Evolutionary conservation across 2,329 filamentous ascomycete species (phyloP).

Genomic region (Paecilomyces sp.): DNA sequence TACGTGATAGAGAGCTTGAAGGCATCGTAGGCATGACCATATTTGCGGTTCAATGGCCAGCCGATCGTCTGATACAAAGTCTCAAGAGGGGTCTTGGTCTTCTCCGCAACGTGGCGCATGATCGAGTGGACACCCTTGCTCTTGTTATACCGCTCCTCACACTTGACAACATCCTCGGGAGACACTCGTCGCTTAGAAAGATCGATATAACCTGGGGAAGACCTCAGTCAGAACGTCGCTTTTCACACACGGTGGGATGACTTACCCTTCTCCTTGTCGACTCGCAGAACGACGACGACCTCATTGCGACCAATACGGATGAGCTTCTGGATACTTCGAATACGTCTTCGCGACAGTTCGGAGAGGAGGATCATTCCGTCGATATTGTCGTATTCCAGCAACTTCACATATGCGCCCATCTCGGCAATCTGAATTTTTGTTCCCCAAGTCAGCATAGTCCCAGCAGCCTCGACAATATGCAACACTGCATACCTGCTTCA

Average conservation of each 20-base stretch:
- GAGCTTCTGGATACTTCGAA: conserved; percentile 96
- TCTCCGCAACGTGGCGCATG: conserved; percentile 97
- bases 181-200: conserved; percentile 96
- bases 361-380: conserved; percentile 99
- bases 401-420: conserved; percentile 99
- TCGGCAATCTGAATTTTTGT: conserved; percentile 69
- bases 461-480: neutral
- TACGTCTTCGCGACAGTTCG: conserved; percentile 95
- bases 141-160: conserved; percentile 99
- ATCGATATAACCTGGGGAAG: conserved; percentile 78
- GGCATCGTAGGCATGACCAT: conserved; percentile 90
- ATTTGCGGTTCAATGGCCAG: conserved; percentile 97
- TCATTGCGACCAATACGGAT: conserved; percentile 97
- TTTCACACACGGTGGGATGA: neutral
- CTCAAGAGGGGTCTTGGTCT: conserved; percentile 91
- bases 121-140: conserved; percentile 99
- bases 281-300: conserved; percentile 94
- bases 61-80: conserved; percentile 87
- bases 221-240: conserved; percentile 1
- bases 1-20: conserved; percentile 99
- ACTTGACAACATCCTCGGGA: conserved; percentile 95
- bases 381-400: conserved; percentile 99
- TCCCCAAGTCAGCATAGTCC: conserved; percentile 6
- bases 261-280: conserved; percentile 96
- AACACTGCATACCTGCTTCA: conserved; percentile 67